Evolutionary conservation across 2,329 filamentous ascomycete genomes (phyloP).

Genomic region (Parascedosporium putredinis): DNA sequence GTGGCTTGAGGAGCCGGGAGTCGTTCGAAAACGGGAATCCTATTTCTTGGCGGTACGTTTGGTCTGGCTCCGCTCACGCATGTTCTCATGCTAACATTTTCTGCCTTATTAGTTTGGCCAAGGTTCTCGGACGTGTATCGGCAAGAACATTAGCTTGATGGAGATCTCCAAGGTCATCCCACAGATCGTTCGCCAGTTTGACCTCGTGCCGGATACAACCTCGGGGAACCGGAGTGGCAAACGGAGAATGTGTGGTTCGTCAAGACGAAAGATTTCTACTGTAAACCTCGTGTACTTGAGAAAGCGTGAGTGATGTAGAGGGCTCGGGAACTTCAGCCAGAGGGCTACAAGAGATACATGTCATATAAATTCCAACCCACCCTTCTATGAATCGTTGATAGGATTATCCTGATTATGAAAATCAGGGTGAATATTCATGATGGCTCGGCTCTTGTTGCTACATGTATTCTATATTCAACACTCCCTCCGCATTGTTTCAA

Average conservation of each 20-base stretch:
- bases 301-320: too few species aligned
- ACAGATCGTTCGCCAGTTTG: constrained; percentile 22
- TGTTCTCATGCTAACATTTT: too few species aligned
- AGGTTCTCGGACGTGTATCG: constrained; percentile 31
- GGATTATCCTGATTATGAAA: too few species aligned
- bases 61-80: too few species aligned
- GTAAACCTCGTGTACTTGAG: constrained; percentile 15
- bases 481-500: too few species aligned
- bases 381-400: too few species aligned
- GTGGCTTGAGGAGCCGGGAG: constrained; percentile 22
- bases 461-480: too few species aligned
- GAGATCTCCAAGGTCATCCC: constrained; percentile 33
- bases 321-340: too few species aligned
- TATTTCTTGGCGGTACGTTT: background rate
- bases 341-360: too few species aligned
- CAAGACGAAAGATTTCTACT: constrained; percentile 28
- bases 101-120: constrained; percentile 29
- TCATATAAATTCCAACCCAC: too few species aligned
- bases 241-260: constrained; percentile 31
- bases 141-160: constrained; percentile 30
- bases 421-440: too few species aligned
- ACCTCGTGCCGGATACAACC: constrained; percentile 18
- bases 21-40: constrained; percentile 12
- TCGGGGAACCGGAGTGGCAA: constrained; percentile 17
- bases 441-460: too few species aligned